phyloP scores from a whole-genome alignment of 73 alveolate species.

The Tetrahymena thermophila region DNA sequence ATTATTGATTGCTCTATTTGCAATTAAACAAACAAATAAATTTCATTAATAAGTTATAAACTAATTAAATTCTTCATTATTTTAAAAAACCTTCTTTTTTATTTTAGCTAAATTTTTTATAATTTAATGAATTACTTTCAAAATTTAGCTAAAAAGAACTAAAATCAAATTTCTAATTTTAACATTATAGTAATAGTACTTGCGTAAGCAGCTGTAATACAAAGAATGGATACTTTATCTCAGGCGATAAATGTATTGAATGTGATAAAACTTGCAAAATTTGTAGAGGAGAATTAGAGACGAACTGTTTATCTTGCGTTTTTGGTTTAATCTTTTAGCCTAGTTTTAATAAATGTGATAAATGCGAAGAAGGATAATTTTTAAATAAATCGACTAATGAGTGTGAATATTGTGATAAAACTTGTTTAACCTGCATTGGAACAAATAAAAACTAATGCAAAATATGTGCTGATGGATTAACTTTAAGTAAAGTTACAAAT shows the following conservation, averaged over 20 bases:
- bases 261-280: background rate
- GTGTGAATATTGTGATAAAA: background rate
- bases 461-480: background rate
- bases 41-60: no score
- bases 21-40: no score
- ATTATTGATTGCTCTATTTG: no score
- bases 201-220: no score
- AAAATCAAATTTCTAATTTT: no score
- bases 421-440: background rate
- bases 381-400: background rate
- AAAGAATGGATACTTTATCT: no score
- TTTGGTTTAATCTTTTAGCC: background rate
- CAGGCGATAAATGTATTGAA: background rate
- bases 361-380: background rate
- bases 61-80: no score
- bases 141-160: no score
- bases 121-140: no score
- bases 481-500: background rate
- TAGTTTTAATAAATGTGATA: background rate
- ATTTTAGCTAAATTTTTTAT: no score
- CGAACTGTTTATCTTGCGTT: background rate
- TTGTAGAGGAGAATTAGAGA: background rate
- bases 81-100: no score
- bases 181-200: no score
- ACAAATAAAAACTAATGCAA: background rate